Percentiles rank a stretch among this genome's conserved stretches.
Evolutionary conservation across 331 rosid genomes (phyloP).

Genomic region (Cucumis variabilis): DNA sequence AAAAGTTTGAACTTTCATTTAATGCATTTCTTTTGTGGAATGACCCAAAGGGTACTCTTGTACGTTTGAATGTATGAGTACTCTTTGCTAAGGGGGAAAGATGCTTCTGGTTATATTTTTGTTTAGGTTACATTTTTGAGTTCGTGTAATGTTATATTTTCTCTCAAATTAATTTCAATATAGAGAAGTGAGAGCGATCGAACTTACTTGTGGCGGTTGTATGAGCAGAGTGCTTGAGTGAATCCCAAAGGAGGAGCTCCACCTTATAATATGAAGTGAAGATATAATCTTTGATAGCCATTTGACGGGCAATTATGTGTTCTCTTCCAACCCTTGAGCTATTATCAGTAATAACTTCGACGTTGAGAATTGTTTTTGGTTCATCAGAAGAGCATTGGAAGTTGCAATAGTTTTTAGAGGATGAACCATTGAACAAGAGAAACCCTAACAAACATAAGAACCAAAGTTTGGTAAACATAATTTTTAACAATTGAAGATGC

Average conservation of each 20-base stretch:
- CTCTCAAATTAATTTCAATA: neutral
- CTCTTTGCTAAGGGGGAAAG: too few relatives aligned
- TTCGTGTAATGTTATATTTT: neutral
- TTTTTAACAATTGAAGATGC: neutral
- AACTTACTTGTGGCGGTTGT: neutral
- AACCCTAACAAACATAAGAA: neutral
- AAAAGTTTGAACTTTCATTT: too few relatives aligned
- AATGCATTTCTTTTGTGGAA: too few relatives aligned
- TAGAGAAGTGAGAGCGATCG: neutral
- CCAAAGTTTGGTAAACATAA: neutral
- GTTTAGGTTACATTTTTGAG: too few relatives aligned
- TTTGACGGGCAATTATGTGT: slow-evolving; percentile 53
- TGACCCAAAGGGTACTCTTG: too few relatives aligned
- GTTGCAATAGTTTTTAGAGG: neutral
- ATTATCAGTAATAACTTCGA: slow-evolving; percentile 24
- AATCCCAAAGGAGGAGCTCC: slow-evolving; percentile 35
- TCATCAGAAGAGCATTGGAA: neutral
- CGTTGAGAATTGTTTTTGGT: neutral
- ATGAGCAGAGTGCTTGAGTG: slow-evolving; percentile 25
- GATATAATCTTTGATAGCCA: slow-evolving; percentile 42
- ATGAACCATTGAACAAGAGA: neutral
- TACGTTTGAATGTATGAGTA: too few relatives aligned
- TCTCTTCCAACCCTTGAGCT: slow-evolving; percentile 51
- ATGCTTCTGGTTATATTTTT: too few relatives aligned
- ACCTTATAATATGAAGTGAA: slow-evolving; percentile 27